A percentile compares a stretch with the other conserved stretches of the same genome.
These are phyloP conservation scores for Pseudocercospora musae DNA, from an alignment of 2,329 filamentous ascomycete genomes.

Conservation along the genomic window DNA sequence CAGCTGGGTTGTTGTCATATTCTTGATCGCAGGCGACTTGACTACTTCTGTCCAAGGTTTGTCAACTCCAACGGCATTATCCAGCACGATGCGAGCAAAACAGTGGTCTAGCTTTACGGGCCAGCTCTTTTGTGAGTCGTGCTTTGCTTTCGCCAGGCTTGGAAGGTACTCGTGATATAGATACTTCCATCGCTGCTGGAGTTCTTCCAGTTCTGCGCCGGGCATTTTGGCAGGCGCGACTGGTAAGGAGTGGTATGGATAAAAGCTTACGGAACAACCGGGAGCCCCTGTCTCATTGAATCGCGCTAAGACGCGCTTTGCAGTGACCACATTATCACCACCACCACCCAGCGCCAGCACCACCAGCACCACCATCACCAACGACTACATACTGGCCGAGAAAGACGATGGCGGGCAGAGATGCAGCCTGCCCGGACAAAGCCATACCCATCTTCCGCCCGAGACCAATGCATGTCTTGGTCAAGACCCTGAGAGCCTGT, in stretches of 20 bases:
- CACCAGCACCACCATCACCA: too few species aligned
- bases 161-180: constrained; percentile 32
- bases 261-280: background rate
- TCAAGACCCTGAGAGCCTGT: too few species aligned
- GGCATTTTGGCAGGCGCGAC: background rate
- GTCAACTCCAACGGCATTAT: constrained; percentile 40
- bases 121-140: constrained; percentile 39
- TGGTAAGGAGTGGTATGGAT: too few species aligned
- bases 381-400: too few species aligned
- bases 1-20: constrained; percentile 43
- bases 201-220: constrained; percentile 12
- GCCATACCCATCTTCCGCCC: too few species aligned
- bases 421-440: too few species aligned
- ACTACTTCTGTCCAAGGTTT: constrained; percentile 44
- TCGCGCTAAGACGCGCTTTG: background rate
- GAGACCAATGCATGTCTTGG: too few species aligned
- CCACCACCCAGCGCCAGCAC: too few species aligned
- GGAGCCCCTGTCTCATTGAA: background rate
- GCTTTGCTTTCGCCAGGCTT: constrained; percentile 29
- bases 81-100: constrained; percentile 47
- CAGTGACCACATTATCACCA: too few species aligned
- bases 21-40: constrained; percentile 42
- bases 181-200: constrained; percentile 28
- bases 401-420: too few species aligned
- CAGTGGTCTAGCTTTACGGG: constrained; percentile 45